These are phyloP conservation scores for Scytalidium lignicola DNA, from an alignment of 2,329 filamentous ascomycete genomes.

Conservation along the genomic window DNA sequence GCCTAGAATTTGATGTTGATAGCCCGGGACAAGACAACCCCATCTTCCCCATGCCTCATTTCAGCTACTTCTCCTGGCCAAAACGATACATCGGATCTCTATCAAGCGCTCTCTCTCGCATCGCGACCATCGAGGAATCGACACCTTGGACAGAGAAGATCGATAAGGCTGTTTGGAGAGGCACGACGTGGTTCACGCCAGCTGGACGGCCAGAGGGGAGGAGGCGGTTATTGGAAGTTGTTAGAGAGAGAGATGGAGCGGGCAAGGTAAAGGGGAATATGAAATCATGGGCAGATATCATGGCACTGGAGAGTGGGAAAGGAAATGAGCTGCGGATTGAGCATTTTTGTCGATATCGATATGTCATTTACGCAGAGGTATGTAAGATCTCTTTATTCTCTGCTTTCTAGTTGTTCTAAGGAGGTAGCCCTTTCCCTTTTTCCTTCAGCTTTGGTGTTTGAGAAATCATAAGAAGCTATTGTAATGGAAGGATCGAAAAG, in stretches of 20 bases:
- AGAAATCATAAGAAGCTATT: no score
- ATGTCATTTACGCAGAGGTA: conserved; percentile 46
- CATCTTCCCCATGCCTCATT: conserved; percentile 49
- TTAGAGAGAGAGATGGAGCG: conserved; percentile 37
- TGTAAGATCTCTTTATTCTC: not conserved
- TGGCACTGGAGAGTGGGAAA: conserved; percentile 29
- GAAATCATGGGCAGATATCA: conserved; percentile 43
- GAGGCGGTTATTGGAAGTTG: conserved; percentile 15
- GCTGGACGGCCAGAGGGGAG: conserved; percentile 20
- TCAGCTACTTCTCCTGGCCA: conserved; percentile 50
- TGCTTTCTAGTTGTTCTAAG: no score
- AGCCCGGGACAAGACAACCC: conserved; percentile 28
- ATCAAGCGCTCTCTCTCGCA: conserved; percentile 32
- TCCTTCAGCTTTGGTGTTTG: no score
- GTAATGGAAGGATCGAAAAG: no score
- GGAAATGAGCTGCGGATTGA: conserved; percentile 42
- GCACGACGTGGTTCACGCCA: conserved; percentile 43
- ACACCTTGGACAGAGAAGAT: conserved; percentile 31
- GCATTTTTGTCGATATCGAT: conserved; percentile 47
- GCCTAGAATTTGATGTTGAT: no score
- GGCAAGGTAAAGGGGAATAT: conserved; percentile 37
- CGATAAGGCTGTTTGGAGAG: conserved; percentile 44
- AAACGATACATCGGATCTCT: conserved; percentile 44
- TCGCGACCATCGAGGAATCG: conserved; percentile 31
- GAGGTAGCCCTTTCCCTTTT: not conserved